These are phyloP conservation scores for Zygosaccharomyces kombuchaensis DNA, from an alignment of 805 yeast species.

Conservation along the genomic window DNA sequence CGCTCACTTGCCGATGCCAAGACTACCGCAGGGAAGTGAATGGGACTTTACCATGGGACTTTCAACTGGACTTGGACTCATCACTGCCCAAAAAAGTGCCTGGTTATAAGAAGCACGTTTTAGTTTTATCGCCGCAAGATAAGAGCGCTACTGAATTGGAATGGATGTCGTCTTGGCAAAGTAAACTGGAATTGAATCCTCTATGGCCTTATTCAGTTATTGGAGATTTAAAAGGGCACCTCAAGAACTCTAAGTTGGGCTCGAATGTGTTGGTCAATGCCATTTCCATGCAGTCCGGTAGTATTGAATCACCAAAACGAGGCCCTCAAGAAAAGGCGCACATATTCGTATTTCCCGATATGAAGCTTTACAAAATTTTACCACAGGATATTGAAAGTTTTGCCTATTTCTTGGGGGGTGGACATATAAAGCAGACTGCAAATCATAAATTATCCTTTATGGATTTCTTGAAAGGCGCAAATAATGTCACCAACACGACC, in stretches of 20 bases:
- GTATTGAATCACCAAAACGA: conserved; percentile 4
- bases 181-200: conserved; percentile 22
- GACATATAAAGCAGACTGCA: conserved; percentile 2
- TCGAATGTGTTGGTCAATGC: conserved; percentile 21
- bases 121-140: conserved; percentile 21
- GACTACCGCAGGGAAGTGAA: conserved; percentile 20
- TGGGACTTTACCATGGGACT: conserved; percentile 10
- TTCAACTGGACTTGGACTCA: conserved; percentile 12
- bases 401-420: conserved; percentile 21
- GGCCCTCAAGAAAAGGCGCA: conserved; percentile 7
- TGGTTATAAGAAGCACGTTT: conserved; percentile 23
- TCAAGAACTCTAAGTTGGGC: conserved; percentile 13
- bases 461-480: conserved; percentile 18
- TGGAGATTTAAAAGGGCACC: conserved; percentile 14
- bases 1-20: conserved; percentile 10
- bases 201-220: conserved; percentile 25
- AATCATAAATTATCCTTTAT: conserved; percentile 10
- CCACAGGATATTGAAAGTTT: conserved; percentile 14
- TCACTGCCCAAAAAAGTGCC: conserved; percentile 21
- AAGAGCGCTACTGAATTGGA: conserved; percentile 8
- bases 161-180: conserved; percentile 25
- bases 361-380: conserved; percentile 20
- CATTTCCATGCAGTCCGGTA: conserved; percentile 14
- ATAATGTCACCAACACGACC: conserved; percentile 8
- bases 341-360: conserved; percentile 23